Percentiles rank a stretch among this genome's conserved stretches.
These are phyloP conservation scores for Austropuccinia psidii DNA, from an alignment of 1,284 basidiomycete species.

Conservation along the genomic window DNA sequence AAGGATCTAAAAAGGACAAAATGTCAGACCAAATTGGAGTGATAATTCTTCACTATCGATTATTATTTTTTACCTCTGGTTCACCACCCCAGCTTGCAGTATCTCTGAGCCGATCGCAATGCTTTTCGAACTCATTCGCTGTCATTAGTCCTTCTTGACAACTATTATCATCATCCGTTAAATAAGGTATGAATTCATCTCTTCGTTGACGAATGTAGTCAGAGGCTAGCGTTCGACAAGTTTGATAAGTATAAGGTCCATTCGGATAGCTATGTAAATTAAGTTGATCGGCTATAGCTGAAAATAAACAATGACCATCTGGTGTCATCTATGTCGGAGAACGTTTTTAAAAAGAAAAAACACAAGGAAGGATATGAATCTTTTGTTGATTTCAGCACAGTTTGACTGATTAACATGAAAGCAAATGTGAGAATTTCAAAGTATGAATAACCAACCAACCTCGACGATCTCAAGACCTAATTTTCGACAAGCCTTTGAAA, in stretches of 20 bases:
- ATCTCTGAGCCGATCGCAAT: conserved; percentile 70
- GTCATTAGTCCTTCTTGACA: conserved; percentile 66
- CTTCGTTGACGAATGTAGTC: conserved; percentile 73
- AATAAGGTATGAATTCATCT: conserved; percentile 88
- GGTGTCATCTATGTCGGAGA: conserved; percentile 63
- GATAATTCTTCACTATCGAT: too few relatives aligned
- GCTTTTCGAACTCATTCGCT: conserved; percentile 60
- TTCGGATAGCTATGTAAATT: conserved; percentile 39
- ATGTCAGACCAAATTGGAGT: conserved; percentile 6
- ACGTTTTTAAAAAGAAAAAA: not conserved
- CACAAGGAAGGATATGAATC: not conserved
- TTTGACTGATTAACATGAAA: not conserved
- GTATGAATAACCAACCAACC: not conserved
- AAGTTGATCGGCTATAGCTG: conserved; percentile 76
- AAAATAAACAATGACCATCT: conserved; percentile 91
- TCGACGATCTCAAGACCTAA: conserved; percentile 3
- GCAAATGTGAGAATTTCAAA: not conserved
- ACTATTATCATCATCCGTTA: conserved; percentile 72
- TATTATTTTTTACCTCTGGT: conserved; percentile 73
- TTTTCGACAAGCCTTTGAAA: not conserved
- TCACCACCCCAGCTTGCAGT: conserved; percentile 95
- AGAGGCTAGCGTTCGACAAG: conserved; percentile 63
- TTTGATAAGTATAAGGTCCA: conserved; percentile 45
- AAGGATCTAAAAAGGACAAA: conserved; percentile 55
- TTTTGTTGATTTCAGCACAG: not conserved